Percentiles rank a stretch among this genome's conserved stretches.
phyloP scores from a whole-genome alignment of 176 grass and related monocot species.

The Aegilops tauschii region DNA sequence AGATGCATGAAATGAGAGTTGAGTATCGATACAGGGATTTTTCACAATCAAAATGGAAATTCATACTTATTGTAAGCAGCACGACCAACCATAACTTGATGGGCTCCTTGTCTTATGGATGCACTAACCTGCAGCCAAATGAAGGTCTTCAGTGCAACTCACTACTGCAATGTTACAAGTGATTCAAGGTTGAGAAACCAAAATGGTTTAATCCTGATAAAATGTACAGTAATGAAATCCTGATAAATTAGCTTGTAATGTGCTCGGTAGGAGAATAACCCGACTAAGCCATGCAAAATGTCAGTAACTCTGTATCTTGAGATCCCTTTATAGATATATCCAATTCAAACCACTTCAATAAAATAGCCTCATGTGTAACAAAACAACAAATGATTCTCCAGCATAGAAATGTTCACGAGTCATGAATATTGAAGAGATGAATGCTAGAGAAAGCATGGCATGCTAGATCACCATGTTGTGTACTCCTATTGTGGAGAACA shows the following conservation, averaged over 20 bases:
- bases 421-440: neutral
- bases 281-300: neutral
- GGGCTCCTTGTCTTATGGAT: constrained; percentile 68
- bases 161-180: neutral
- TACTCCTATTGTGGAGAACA: neutral
- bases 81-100: constrained; percentile 92
- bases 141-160: constrained; percentile 10
- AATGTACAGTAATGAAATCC: neutral
- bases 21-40: neutral
- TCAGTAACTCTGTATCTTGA: neutral
- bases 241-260: neutral
- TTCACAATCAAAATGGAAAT: neutral
- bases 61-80: constrained; percentile 91
- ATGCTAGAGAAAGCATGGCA: neutral
- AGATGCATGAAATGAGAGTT: neutral
- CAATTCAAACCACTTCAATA: neutral
- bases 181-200: constrained; percentile 11
- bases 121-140: constrained; percentile 58
- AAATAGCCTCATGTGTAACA: neutral
- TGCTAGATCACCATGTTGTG: neutral
- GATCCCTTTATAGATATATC: neutral
- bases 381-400: constrained; percentile 3
- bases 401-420: neutral
- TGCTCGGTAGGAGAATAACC: neutral
- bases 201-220: neutral